Evolutionary conservation across 2,329 filamentous ascomycete species (phyloP).

Genomic region (Ceratocystis lukuohia): DNA sequence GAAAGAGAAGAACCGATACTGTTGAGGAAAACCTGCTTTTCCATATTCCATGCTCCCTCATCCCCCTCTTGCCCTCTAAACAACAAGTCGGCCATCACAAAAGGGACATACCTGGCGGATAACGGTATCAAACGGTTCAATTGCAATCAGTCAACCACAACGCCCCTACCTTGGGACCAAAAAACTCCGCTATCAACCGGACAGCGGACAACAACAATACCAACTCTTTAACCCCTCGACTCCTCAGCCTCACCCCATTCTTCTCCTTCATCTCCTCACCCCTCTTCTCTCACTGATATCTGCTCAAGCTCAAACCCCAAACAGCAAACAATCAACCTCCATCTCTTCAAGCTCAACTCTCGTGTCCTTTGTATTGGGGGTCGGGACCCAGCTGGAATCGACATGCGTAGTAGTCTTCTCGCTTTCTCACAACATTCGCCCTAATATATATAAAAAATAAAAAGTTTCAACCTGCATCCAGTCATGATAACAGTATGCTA

Average conservation of each 20-base stretch:
- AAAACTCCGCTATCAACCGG: background rate
- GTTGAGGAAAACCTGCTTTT: background rate
- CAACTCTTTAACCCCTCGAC: background rate
- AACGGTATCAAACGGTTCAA: slow-evolving; percentile 18
- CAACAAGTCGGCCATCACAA: background rate
- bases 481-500: background rate
- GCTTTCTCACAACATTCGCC: no score
- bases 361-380: no score
- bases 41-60: background rate
- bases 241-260: background rate
- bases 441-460: background rate
- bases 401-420: no score
- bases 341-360: no score
- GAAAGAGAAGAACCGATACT: background rate
- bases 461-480: background rate
- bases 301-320: no score
- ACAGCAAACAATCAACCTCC: no score
- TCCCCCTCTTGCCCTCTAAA: background rate
- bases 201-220: background rate
- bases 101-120: background rate
- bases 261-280: background rate
- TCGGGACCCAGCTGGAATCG: no score
- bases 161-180: background rate
- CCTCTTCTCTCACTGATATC: background rate
- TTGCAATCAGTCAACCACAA: slow-evolving; percentile 17